Evolutionary conservation across 2,329 filamentous ascomycete genomes (phyloP).

Genomic region (Gliomastix tumulicola): DNA sequence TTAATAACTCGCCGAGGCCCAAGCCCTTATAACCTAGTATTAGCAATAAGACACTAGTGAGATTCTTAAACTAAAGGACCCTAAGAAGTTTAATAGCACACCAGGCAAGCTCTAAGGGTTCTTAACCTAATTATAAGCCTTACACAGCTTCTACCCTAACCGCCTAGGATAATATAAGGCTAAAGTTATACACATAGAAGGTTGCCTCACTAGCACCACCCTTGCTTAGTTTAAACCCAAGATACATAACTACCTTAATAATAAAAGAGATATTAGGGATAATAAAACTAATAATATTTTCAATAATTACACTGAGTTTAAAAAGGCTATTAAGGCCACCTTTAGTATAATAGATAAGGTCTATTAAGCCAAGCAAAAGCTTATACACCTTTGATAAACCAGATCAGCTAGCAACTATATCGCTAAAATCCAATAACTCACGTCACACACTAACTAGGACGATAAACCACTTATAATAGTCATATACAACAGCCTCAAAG

Average conservation of each 20-base stretch:
- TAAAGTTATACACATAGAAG: slow-evolving; percentile 1
- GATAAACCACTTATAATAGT: not conserved
- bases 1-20: not conserved
- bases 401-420: not conserved
- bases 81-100: slow-evolving; percentile 1
- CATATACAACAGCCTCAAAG: not conserved
- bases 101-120: not conserved
- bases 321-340: not conserved
- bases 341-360: slow-evolving; percentile 1
- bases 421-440: not conserved
- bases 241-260: not conserved
- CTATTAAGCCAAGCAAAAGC: not conserved
- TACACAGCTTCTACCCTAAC: slow-evolving; percentile 1
- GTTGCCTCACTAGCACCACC: not conserved
- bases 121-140: slow-evolving; percentile 3
- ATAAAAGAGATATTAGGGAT: not conserved
- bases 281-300: slow-evolving; percentile 1
- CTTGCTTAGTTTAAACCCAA: slow-evolving; percentile 1
- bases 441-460: not conserved
- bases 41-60: not conserved
- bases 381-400: not conserved
- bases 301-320: slow-evolving; percentile 1
- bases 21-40: slow-evolving; percentile 1
- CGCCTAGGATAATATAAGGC: not conserved
- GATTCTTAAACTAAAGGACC: not conserved